phyloP scores from a whole-genome alignment of 768 basidiomycete genomes.

The Fibroporia radiculosa region DNA sequence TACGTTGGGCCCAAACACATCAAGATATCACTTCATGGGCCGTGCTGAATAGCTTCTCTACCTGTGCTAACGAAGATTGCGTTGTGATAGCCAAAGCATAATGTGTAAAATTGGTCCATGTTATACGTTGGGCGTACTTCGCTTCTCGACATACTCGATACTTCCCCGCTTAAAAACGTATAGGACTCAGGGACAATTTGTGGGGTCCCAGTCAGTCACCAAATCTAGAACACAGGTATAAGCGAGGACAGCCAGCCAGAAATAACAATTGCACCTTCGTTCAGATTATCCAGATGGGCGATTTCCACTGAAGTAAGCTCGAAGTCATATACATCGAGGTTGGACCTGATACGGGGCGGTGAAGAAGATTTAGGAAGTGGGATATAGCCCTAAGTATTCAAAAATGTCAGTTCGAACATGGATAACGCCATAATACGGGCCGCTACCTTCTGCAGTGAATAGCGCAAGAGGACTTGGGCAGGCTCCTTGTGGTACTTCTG shows the following conservation, averaged over 20 bases:
- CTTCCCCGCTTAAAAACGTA: not conserved
- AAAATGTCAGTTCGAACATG: not conserved
- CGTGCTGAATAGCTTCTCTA: too few relatives aligned
- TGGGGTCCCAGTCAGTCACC: constrained; percentile 23
- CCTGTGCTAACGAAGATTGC: too few relatives aligned
- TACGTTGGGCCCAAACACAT: too few relatives aligned
- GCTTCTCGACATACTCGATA: too few relatives aligned
- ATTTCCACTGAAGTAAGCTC: constrained; percentile 45
- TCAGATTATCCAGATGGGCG: constrained; percentile 38
- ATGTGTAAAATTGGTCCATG: too few relatives aligned
- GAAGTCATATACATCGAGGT: constrained; percentile 60
- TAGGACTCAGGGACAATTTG: constrained; percentile 16
- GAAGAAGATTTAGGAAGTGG: constrained; percentile 61
- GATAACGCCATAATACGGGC: not conserved
- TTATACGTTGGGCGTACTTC: too few relatives aligned
- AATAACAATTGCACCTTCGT: constrained; percentile 37
- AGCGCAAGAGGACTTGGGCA: constrained; percentile 62
- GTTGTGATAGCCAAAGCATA: too few relatives aligned
- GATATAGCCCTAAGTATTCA: constrained; percentile 40
- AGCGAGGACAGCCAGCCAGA: not conserved
- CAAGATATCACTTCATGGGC: too few relatives aligned
- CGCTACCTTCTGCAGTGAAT: constrained; percentile 72
- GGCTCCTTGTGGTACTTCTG: constrained; percentile 48
- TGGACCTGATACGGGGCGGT: constrained; percentile 44
- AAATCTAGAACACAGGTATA: constrained; percentile 9